Conservation (phyloP, 768 basidiomycete species). For the Kwoniella heveanensis region DNA sequence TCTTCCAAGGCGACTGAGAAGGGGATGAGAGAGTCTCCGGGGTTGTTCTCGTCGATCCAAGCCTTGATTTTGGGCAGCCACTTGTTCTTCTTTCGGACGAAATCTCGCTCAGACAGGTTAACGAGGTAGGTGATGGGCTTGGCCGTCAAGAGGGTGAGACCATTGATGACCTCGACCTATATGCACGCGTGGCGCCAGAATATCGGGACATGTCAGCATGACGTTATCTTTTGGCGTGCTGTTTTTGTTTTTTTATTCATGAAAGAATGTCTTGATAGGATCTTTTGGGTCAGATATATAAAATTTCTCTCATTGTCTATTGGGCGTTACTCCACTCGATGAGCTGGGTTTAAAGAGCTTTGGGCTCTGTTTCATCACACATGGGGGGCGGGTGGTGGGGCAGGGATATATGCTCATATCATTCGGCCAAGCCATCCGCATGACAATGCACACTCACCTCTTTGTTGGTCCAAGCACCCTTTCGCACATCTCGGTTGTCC, state of each 20-base stretch:
- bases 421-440: no score
- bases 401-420: no score
- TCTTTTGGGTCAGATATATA: slow-evolving; percentile 43
- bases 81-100: slow-evolving; percentile 97
- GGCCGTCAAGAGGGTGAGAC: slow-evolving; percentile 84
- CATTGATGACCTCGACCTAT: slow-evolving; percentile 56
- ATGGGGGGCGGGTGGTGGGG: slow-evolving; percentile 24
- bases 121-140: slow-evolving; percentile 98
- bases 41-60: slow-evolving; percentile 96
- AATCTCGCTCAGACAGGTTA: slow-evolving; percentile 93
- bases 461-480: slow-evolving; percentile 92
- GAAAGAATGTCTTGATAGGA: background rate
- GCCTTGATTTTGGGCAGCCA: slow-evolving; percentile 97
- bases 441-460: slow-evolving; percentile 69
- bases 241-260: background rate
- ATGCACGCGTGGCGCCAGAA: background rate
- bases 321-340: slow-evolving; percentile 92
- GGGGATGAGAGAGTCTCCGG: slow-evolving; percentile 92
- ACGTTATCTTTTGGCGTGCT: background rate
- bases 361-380: slow-evolving; percentile 76
- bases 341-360: slow-evolving; percentile 91
- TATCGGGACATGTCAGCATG: background rate
- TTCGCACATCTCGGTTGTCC: slow-evolving; percentile 86
- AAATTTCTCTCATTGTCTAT: slow-evolving; percentile 64
- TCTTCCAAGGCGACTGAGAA: slow-evolving; percentile 97